A percentile compares a stretch with the other conserved stretches of the same genome.
These are phyloP conservation scores for Rhizoclosmatium sp. DNA, from an alignment of 192 early-diverging fungal species.

Conservation along the genomic window DNA sequence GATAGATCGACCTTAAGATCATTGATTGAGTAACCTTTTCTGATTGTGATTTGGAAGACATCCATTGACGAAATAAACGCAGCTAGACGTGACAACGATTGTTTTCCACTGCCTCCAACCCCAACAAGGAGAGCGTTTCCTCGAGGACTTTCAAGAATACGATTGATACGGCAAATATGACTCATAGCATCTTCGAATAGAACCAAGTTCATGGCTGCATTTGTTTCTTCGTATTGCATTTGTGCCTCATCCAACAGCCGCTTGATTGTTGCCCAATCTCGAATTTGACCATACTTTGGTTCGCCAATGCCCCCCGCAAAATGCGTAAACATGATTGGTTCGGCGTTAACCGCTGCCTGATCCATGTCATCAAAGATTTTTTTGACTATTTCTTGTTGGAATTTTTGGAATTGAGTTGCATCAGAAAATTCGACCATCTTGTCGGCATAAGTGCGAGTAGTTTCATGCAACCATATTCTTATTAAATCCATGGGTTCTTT, in stretches of 20 bases:
- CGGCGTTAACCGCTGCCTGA: slow-evolving; percentile 58
- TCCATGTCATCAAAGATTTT: slow-evolving; percentile 72
- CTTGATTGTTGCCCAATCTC: slow-evolving; percentile 63
- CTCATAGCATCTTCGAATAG: slow-evolving; percentile 74
- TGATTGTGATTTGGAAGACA: slow-evolving; percentile 72
- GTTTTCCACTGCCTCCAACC: slow-evolving; percentile 71
- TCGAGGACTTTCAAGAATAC: slow-evolving; percentile 67
- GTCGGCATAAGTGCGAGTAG: slow-evolving; percentile 65
- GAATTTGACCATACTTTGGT: slow-evolving; percentile 65
- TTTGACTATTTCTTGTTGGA: slow-evolving; percentile 65
- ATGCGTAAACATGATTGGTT: slow-evolving; percentile 68
- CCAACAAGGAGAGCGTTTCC: slow-evolving; percentile 71
- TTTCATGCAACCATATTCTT: slow-evolving; percentile 66
- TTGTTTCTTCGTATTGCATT: slow-evolving; percentile 68
- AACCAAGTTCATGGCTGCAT: slow-evolving; percentile 70
- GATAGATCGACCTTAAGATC: slow-evolving; percentile 68
- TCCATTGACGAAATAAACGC: slow-evolving; percentile 73
- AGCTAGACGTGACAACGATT: slow-evolving; percentile 65
- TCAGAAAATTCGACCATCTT: slow-evolving; percentile 67
- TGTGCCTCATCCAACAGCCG: slow-evolving; percentile 68
- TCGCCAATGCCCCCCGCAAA: slow-evolving; percentile 68
- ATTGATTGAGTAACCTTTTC: slow-evolving; percentile 65
- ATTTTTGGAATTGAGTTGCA: slow-evolving; percentile 54
- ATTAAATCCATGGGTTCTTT: slow-evolving; percentile 66
- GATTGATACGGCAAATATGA: slow-evolving; percentile 70